Conservation (phyloP, 2,329 filamentous ascomycete genomes). For the Penicillium sp. region DNA sequence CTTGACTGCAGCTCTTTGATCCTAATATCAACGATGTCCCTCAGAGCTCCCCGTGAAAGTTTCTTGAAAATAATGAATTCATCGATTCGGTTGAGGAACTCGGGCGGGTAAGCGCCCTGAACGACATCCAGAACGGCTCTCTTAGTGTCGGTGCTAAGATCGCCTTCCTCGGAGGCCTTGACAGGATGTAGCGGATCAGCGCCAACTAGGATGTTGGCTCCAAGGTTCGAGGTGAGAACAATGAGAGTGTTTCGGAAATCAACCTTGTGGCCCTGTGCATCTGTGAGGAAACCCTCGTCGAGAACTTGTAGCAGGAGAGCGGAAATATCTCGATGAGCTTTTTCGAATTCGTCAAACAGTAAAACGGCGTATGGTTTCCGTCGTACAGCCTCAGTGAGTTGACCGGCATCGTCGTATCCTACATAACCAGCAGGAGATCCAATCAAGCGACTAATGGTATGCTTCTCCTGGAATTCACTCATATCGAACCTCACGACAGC, state of each 20-base stretch:
- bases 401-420: slow-evolving; percentile 94
- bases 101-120: slow-evolving; percentile 74
- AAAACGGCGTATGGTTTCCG: slow-evolving; percentile 95
- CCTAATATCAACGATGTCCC: slow-evolving; percentile 93
- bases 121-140: slow-evolving; percentile 89
- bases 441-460: slow-evolving; percentile 91
- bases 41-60: slow-evolving; percentile 74
- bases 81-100: slow-evolving; percentile 96
- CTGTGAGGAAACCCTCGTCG: slow-evolving; percentile 94
- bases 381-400: slow-evolving; percentile 92
- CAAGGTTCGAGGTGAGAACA: slow-evolving; percentile 93
- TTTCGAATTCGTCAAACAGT: slow-evolving; percentile 96
- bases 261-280: slow-evolving; percentile 93
- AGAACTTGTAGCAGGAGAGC: slow-evolving; percentile 90
- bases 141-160: slow-evolving; percentile 75
- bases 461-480: slow-evolving; percentile 97
- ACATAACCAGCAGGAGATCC: slow-evolving; percentile 94
- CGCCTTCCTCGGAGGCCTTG: slow-evolving; percentile 66
- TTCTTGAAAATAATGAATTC: slow-evolving; percentile 97
- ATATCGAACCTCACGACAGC: slow-evolving; percentile 96
- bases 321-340: slow-evolving; percentile 94
- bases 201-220: slow-evolving; percentile 86
- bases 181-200: slow-evolving; percentile 69
- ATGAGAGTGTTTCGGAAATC: slow-evolving; percentile 98
- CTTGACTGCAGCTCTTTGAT: slow-evolving; percentile 81